Evolutionary conservation across 768 basidiomycete genomes (phyloP).

Genomic region (Russula lepida): DNA sequence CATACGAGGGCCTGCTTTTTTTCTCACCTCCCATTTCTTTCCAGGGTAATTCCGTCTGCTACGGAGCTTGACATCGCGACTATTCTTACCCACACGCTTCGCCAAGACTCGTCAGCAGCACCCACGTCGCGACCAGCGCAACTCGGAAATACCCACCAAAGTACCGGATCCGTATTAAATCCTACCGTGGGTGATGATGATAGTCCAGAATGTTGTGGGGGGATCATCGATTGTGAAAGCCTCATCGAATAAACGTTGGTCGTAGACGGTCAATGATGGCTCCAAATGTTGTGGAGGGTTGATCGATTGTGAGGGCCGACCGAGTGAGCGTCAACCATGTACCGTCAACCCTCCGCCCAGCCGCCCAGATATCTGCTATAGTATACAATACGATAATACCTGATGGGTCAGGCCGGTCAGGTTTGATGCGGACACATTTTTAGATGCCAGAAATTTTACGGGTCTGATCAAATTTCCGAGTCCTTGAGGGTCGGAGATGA

Average conservation of each 20-base stretch:
- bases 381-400: background rate
- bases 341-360: background rate
- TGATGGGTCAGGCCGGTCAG: background rate
- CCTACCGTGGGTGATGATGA: background rate
- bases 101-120: background rate
- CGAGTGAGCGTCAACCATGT: background rate
- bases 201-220: slow-evolving; percentile 3
- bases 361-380: background rate
- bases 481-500: background rate
- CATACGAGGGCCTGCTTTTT: background rate
- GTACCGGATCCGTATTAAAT: background rate
- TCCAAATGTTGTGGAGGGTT: slow-evolving; percentile 1
- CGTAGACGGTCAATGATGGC: background rate
- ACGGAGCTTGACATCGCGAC: slow-evolving; percentile 16
- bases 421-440: background rate
- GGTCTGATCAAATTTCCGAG: background rate
- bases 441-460: background rate
- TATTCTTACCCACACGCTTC: slow-evolving; percentile 9
- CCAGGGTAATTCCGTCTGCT: slow-evolving; percentile 5
- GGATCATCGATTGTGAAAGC: background rate
- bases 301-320: background rate
- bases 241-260: background rate
- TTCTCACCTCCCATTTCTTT: background rate
- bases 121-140: background rate
- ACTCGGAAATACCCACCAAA: background rate